Base-by-base conservation (phyloP, 768 basidiomycete species). In the Hydnum rufescens region DNA sequence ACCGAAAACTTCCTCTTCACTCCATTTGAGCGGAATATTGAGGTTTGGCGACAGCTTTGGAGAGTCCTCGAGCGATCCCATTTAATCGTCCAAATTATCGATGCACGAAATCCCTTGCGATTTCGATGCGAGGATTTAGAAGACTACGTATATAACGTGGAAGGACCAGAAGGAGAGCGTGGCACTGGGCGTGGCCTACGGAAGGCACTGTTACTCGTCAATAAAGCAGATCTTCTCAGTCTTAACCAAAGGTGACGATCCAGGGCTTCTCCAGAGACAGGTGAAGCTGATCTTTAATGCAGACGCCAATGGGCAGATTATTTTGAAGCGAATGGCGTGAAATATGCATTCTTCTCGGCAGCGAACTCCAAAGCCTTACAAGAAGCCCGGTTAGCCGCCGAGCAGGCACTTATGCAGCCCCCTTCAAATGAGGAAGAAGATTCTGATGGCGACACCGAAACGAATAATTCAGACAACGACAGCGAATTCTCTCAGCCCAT, bases 41-140 rank as follows among this genome's bases (percentile, higher is more conserved):
- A 97, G 70, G 95, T 99, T 8, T 97, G 95, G 93, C 72, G 95
- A 42, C 95, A 99, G 61, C 74, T 99, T 4, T 99, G 95, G 95
- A 74, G 95, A 50, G 95, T 97, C 1, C 67, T 95, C 5, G 95
- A 99, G 67, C 76, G 90, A 22, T 95, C 93, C 1, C 86, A 95
- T 59, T 75, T 99, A 23, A 67, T 97, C 30, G 84, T 97, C 2
- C 89, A 97, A 65, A 93, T 99, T 49, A 85, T 95, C 50, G 95
- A 99, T 61, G 89, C 89, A 4, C 78, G 95, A 34, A 96, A 95
- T 68, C 93, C 95, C 1, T 71, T 95, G 5, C 71, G 77, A 28
- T 96, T 96, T 62, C 78, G 89, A 22, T 96, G 92, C 49, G 84
- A 89, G 56, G 93, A 96, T 65, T 67, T 99, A 42, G 85, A 92